Conservation (phyloP, 192 early-diverging fungal genomes). For the Coemansia sp. region DNA sequence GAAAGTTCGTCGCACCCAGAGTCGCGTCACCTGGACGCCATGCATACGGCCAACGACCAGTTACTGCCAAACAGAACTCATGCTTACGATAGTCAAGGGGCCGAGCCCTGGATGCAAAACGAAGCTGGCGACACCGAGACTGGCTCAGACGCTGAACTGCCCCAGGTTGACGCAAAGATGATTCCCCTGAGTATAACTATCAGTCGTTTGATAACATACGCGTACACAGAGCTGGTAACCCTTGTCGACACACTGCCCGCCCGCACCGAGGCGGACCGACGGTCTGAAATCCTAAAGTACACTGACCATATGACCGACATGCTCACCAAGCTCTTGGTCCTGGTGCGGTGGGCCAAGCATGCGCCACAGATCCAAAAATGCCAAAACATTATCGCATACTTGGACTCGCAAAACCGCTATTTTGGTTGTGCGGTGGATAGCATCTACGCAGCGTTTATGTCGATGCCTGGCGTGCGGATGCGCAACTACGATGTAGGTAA, state of each 20-base stretch:
- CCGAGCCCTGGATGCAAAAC: not conserved
- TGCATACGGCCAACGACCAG: not conserved
- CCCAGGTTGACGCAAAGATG: constrained; percentile 63
- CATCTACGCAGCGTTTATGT: constrained; percentile 55
- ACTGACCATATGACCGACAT: constrained; percentile 61
- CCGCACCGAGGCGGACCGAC: constrained; percentile 59
- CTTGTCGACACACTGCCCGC: constrained; percentile 65
- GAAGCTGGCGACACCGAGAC: not conserved
- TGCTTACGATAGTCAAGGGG: not conserved
- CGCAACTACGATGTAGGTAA: constrained; percentile 80
- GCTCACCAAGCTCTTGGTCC: constrained; percentile 70
- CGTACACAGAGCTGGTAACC: constrained; percentile 66
- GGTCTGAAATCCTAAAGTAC: constrained; percentile 65
- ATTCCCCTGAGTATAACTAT: constrained; percentile 61
- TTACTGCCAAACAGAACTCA: constrained; percentile 4
- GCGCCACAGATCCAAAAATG: constrained; percentile 70
- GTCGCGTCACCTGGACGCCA: not conserved
- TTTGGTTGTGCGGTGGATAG: constrained; percentile 61
- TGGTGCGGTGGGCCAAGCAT: constrained; percentile 73
- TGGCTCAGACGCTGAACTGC: constrained; percentile 42
- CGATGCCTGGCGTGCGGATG: constrained; percentile 61
- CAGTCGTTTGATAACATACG: constrained; percentile 61
- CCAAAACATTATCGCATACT: constrained; percentile 63
- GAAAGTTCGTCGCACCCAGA: constrained; percentile 10
- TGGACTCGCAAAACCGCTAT: constrained; percentile 62